Evolutionary conservation across 2,329 filamentous ascomycete species (phyloP).

Genomic region (Colletotrichum liaoningense): DNA sequence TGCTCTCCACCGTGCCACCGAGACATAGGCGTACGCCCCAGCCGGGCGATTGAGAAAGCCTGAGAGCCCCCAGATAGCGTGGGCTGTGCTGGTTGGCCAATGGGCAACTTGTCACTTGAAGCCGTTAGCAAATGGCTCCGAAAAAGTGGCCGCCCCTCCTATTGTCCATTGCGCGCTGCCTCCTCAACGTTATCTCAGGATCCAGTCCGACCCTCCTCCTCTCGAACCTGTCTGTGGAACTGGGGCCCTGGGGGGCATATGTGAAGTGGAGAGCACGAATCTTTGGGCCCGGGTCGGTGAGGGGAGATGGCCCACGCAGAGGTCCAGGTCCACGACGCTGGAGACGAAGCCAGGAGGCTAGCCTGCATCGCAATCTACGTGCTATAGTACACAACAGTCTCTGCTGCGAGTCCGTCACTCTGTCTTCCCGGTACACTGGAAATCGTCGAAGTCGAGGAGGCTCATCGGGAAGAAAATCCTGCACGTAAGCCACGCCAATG

Average conservation of each 20-base stretch:
- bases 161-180: constrained; percentile 15
- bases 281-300: constrained; percentile 7
- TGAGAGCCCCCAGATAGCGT: constrained; percentile 28
- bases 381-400: background rate
- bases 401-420: background rate
- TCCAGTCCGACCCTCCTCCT: constrained; percentile 12
- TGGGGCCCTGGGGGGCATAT: background rate
- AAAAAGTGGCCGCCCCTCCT: constrained; percentile 27
- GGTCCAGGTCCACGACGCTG: constrained; percentile 11
- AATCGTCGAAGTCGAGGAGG: background rate
- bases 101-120: constrained; percentile 27
- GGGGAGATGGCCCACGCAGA: constrained; percentile 11
- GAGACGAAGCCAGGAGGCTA: background rate
- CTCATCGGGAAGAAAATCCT: background rate
- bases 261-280: constrained; percentile 29
- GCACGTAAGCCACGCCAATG: constrained; percentile 2
- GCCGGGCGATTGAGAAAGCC: constrained; percentile 25
- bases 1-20: constrained; percentile 14
- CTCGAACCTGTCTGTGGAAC: constrained; percentile 25
- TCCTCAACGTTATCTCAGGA: constrained; percentile 31
- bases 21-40: constrained; percentile 2
- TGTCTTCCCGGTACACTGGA: background rate
- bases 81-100: constrained; percentile 32
- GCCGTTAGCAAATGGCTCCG: constrained; percentile 34
- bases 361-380: background rate